Conservation (phyloP, 345 rosid species). For the Citrus inodora region DNA sequence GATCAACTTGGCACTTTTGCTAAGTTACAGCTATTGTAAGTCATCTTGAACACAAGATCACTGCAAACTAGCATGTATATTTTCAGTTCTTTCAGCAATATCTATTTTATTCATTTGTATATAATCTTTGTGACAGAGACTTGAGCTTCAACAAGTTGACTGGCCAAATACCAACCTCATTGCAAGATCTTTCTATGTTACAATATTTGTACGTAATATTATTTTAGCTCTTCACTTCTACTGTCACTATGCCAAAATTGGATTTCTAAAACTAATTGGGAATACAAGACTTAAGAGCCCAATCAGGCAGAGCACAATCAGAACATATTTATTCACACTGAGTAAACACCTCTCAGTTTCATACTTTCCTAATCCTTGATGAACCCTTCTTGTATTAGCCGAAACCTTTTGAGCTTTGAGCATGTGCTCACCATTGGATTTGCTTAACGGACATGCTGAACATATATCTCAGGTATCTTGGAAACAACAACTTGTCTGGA, state of each 20-base stretch:
- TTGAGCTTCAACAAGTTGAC: slow-evolving; percentile 58
- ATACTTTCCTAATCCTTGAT: neutral
- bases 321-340: neutral
- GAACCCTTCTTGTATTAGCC: neutral
- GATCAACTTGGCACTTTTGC: slow-evolving; percentile 33
- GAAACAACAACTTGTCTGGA: slow-evolving; percentile 48
- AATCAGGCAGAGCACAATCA: neutral
- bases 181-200: slow-evolving; percentile 26
- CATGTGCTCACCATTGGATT: neutral
- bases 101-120: neutral
- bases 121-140: slow-evolving; percentile 32
- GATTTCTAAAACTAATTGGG: neutral
- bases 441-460: neutral
- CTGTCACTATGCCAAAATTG: neutral
- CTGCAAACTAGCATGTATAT: neutral
- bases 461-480: slow-evolving; percentile 40
- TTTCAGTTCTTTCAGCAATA: neutral
- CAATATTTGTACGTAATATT: slow-evolving; percentile 36
- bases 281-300: neutral
- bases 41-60: neutral
- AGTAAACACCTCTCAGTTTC: neutral
- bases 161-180: slow-evolving; percentile 44
- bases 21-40: slow-evolving; percentile 39
- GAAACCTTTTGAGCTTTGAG: neutral
- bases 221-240: neutral